These are phyloP conservation scores for Pseudocercospora cruenta DNA, from an alignment of 2,329 filamentous ascomycete genomes.

Conservation along the genomic window DNA sequence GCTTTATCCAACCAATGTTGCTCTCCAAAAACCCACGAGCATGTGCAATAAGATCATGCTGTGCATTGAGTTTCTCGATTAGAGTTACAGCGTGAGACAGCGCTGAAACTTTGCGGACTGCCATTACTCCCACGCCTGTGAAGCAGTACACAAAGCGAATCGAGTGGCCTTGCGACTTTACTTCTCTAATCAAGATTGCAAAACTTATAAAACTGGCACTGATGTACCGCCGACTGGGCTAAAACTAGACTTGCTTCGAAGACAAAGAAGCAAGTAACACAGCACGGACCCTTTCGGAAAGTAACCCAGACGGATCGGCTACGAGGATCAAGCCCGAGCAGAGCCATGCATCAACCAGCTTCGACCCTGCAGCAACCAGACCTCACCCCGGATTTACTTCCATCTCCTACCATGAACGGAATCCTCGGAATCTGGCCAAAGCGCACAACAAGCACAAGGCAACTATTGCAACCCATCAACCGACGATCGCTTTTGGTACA, in stretches of 20 bases:
- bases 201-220: not conserved
- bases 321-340: not conserved
- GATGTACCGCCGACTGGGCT: not conserved
- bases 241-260: not conserved
- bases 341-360: not conserved
- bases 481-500: not conserved
- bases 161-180: not conserved
- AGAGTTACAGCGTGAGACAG: not conserved
- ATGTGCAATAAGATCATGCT: not conserved
- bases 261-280: not conserved
- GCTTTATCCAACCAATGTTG: not conserved
- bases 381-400: constrained; percentile 3
- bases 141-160: not conserved
- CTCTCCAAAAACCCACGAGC: not conserved
- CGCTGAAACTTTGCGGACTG: not conserved
- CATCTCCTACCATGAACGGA: constrained; percentile 5
- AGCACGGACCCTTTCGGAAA: not conserved
- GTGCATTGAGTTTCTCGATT: not conserved
- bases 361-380: not conserved
- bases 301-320: not conserved
- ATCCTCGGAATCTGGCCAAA: not conserved
- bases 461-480: not conserved
- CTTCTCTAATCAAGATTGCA: not conserved
- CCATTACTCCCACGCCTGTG: not conserved
- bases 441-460: not conserved